These are phyloP conservation scores for Aureobasidium vineae DNA, from an alignment of 2,329 filamentous ascomycete species.

Conservation along the genomic window DNA sequence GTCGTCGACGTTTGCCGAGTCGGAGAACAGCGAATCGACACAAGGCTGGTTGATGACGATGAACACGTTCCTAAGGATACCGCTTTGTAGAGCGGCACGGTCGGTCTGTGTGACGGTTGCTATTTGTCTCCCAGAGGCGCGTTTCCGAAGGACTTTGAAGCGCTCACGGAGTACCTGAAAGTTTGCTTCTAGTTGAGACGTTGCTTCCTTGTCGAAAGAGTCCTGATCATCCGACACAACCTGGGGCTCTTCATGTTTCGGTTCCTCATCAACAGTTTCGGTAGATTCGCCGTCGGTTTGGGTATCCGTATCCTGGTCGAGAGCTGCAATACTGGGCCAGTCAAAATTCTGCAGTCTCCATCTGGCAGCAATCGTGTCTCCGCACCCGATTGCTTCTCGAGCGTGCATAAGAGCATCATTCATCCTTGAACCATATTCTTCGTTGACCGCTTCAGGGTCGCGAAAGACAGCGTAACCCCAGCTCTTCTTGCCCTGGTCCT, in stretches of 20 bases:
- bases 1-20: background rate
- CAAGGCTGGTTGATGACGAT: background rate
- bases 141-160: background rate
- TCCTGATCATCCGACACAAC: background rate
- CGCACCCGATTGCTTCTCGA: background rate
- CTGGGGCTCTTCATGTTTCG: background rate
- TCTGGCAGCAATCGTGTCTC: background rate
- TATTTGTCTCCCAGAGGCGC: background rate
- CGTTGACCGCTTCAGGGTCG: background rate
- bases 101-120: background rate
- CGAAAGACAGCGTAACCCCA: slow-evolving; percentile 13
- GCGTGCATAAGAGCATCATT: background rate
- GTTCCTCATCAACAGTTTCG: background rate
- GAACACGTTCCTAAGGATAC: slow-evolving; percentile 3
- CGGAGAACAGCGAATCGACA: background rate
- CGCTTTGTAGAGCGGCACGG: background rate
- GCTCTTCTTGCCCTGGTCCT: background rate
- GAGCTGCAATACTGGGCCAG: background rate
- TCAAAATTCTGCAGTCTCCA: background rate
- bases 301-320: background rate
- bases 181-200: background rate
- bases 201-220: background rate
- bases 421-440: background rate
- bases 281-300: background rate
- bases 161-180: background rate